Evolutionary conservation across 1,139 yeast species (phyloP).

Genomic region (Ashbya aceris): DNA sequence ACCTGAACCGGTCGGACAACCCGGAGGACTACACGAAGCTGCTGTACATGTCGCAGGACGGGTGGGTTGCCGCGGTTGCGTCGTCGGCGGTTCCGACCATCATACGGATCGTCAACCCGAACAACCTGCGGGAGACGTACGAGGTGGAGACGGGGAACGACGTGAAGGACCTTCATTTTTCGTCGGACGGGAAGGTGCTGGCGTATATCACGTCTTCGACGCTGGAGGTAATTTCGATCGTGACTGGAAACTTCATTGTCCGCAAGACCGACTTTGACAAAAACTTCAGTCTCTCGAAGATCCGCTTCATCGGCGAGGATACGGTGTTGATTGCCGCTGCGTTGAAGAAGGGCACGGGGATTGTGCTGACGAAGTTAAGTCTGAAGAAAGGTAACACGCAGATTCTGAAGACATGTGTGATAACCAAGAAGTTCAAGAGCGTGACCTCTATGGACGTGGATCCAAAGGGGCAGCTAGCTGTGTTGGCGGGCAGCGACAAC

Average conservation of each 20-base stretch:
- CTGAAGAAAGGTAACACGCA: conserved; percentile 27
- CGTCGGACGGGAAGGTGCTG: conserved; percentile 44
- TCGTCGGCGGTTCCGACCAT: conserved; percentile 52
- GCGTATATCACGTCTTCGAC: conserved; percentile 48
- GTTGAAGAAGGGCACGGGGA: conserved; percentile 37
- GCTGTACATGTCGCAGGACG: conserved; percentile 44
- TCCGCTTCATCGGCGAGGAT: conserved; percentile 47
- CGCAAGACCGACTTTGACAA: conserved; percentile 30
- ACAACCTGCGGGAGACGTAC: conserved; percentile 41
- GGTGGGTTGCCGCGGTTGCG: conserved; percentile 50
- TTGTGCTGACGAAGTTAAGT: conserved; percentile 27
- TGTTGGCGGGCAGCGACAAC: conserved; percentile 68
- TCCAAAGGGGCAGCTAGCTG: conserved; percentile 41
- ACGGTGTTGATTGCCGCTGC: conserved; percentile 49
- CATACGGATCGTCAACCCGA: conserved; percentile 51
- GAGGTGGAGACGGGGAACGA: conserved; percentile 48
- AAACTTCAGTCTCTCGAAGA: conserved; percentile 42
- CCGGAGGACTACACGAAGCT: conserved; percentile 53
- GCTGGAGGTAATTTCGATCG: conserved; percentile 42
- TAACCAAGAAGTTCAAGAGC: conserved; percentile 50
- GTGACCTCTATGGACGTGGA: conserved; percentile 59
- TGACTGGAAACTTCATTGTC: conserved; percentile 34
- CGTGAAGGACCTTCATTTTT: conserved; percentile 40
- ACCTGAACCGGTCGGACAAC: conserved; percentile 30
- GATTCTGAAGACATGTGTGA: conserved; percentile 35